These are phyloP conservation scores for Lactifluus pinguis DNA, from an alignment of 768 basidiomycete genomes.

Conservation along the genomic window DNA sequence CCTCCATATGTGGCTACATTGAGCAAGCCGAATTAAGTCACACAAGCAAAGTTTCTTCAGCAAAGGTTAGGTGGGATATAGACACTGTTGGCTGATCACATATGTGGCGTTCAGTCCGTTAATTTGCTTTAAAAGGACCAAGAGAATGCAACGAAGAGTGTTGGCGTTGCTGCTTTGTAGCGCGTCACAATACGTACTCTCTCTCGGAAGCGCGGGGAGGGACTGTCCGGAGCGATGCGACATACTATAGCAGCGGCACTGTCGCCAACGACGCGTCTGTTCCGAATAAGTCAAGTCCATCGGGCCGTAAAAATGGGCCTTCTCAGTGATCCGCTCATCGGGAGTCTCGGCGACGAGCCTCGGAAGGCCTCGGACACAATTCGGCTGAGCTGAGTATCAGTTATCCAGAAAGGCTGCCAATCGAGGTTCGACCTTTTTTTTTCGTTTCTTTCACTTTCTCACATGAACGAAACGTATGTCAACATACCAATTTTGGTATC, in stretches of 20 bases:
- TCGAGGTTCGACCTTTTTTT: not conserved
- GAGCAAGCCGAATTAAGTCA: conserved; percentile 2
- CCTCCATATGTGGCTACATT: conserved; percentile 5
- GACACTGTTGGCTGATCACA: conserved; percentile 1
- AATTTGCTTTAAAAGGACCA: not conserved
- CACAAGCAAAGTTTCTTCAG: conserved; percentile 2
- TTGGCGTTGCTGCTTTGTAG: not conserved
- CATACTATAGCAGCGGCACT: not conserved
- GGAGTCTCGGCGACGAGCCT: not conserved
- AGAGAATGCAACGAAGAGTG: not conserved
- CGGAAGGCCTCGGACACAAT: not conserved
- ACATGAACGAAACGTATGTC: conserved; percentile 17
- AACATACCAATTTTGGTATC: conserved; percentile 2
- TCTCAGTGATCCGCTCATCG: conserved; percentile 4
- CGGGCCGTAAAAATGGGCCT: not conserved
- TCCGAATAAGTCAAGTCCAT: conserved; percentile 1
- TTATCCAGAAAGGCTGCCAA: not conserved
- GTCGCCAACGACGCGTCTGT: not conserved
- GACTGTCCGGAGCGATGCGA: not conserved
- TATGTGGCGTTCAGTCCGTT: not conserved
- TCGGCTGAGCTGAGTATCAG: not conserved
- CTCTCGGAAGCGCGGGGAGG: not conserved
- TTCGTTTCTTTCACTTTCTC: not conserved
- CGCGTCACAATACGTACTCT: not conserved
- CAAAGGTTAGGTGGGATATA: not conserved